Evolutionary conservation across 345 rosid species (phyloP).

Genomic region (Citrus mangshanensis): DNA sequence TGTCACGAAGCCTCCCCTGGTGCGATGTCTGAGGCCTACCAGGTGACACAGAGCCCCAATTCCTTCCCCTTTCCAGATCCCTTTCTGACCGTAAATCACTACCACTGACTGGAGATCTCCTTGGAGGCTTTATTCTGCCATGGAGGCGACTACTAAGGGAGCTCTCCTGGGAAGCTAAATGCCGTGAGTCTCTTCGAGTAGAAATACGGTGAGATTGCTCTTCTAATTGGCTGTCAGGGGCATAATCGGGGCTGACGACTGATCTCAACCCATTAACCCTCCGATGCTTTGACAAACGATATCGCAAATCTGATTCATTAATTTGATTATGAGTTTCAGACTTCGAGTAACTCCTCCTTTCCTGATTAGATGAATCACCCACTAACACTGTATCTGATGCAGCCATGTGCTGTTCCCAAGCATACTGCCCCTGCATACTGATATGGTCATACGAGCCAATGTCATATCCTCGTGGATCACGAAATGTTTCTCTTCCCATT

Average conservation of each 20-base stretch:
- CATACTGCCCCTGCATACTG: conserved; percentile 44
- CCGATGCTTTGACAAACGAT: conserved; percentile 65
- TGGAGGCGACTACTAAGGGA: conserved; percentile 59
- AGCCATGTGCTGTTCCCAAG: conserved; percentile 53
- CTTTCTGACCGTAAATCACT: conserved; percentile 40
- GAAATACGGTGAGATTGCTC: conserved; percentile 44
- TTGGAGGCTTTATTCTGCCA: conserved; percentile 83
- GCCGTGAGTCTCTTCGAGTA: conserved; percentile 41
- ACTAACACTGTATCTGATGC: conserved; percentile 46
- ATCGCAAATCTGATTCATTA: conserved; percentile 61
- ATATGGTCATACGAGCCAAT: conserved; percentile 32
- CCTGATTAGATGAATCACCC: conserved; percentile 43
- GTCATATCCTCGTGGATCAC: conserved; percentile 44
- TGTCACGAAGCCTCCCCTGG: conserved; percentile 58
- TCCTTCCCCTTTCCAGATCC: conserved; percentile 52
- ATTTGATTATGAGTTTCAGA: conserved; percentile 47
- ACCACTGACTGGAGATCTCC: conserved; percentile 36
- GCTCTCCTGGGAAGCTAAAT: conserved; percentile 34
- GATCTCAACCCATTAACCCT: conserved; percentile 66
- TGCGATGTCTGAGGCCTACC: conserved; percentile 34
- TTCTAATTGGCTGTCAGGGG: conserved; percentile 35
- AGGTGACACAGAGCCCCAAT: conserved; percentile 42
- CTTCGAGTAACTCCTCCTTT: conserved; percentile 46
- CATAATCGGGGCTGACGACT: conserved; percentile 54
- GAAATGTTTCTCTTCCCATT: conserved; percentile 42